phyloP scores from a whole-genome alignment of 2,329 filamentous ascomycete genomes.

The Coniella lustricola region DNA sequence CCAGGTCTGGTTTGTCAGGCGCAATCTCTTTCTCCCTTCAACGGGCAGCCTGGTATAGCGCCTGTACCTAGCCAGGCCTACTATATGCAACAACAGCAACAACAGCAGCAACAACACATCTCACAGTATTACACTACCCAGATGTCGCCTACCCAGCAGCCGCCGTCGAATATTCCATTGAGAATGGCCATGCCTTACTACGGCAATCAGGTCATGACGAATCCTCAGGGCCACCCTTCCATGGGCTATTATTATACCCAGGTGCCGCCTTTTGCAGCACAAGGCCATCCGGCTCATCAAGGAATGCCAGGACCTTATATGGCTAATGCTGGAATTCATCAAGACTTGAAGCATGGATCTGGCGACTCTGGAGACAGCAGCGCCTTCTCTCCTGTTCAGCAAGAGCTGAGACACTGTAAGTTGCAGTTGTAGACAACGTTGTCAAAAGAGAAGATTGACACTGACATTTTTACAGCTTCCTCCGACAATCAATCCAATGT shows the following conservation, averaged over 20 bases:
- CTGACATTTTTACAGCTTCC: constrained; percentile 8
- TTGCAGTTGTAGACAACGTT: not conserved
- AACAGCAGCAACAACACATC: constrained; percentile 28
- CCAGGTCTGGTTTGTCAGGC: constrained; percentile 32
- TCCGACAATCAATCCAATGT: constrained; percentile 31
- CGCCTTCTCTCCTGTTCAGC: constrained; percentile 6
- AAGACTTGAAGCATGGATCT: constrained; percentile 21
- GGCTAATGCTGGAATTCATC: constrained; percentile 19
- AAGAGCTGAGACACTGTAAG: constrained; percentile 16
- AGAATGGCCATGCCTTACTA: constrained; percentile 38
- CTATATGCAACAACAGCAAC: constrained; percentile 36
- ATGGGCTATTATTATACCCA: constrained; percentile 39
- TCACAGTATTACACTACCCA: constrained; percentile 37
- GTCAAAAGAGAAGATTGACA: constrained; percentile 2
- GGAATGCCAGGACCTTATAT: constrained; percentile 31
- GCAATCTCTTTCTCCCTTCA: constrained; percentile 31
- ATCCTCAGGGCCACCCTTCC: constrained; percentile 27
- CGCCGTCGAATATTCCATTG: constrained; percentile 26
- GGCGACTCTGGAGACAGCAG: constrained; percentile 9
- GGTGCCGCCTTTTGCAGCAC: constrained; percentile 29
- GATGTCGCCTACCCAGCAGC: constrained; percentile 31
- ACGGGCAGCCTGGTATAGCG: constrained; percentile 30
- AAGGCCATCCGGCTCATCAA: constrained; percentile 26
- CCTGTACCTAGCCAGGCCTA: constrained; percentile 36
- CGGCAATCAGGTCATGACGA: constrained; percentile 34